A percentile compares a stretch with the other conserved stretches of the same genome.
These are phyloP conservation scores for Epichloe aotearoae DNA, from an alignment of 2,329 filamentous ascomycete genomes.

Conservation along the genomic window DNA sequence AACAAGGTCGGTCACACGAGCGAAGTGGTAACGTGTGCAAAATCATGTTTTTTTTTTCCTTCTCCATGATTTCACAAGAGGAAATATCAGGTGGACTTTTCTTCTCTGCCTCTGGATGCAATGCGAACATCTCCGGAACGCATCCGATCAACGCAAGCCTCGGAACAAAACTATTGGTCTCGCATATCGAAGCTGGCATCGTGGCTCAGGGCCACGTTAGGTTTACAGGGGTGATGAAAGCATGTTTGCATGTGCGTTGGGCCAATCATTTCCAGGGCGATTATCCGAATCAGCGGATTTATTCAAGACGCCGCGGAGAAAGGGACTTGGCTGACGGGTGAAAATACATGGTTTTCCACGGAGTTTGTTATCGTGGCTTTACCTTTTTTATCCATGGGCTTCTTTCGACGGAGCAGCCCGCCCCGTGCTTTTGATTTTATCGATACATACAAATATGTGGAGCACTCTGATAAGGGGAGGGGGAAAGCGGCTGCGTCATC, in stretches of 20 bases:
- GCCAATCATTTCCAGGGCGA: conserved; percentile 1
- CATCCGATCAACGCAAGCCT: neutral
- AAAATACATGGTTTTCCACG: no score
- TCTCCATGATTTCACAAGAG: neutral
- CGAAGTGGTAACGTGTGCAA: no score
- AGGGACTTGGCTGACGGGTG: neutral
- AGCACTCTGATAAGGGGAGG: no score
- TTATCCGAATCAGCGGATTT: neutral
- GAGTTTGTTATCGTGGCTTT: no score
- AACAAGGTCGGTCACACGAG: no score
- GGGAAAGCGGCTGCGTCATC: neutral
- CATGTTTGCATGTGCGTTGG: neutral
- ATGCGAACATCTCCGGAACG: conserved; percentile 3
- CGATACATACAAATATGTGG: no score
- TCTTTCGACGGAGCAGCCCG: no score
- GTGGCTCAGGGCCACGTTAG: neutral
- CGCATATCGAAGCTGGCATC: neutral
- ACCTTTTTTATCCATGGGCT: no score
- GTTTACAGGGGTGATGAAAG: no score
- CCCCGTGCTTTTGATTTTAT: no score
- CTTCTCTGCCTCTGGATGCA: neutral
- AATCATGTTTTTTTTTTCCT: neutral
- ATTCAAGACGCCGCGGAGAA: conserved; percentile 1
- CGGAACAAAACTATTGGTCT: neutral
- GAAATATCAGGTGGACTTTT: neutral